phyloP scores from a whole-genome alignment of 805 yeast species.

The Wickerhamomyces ciferrii region DNA sequence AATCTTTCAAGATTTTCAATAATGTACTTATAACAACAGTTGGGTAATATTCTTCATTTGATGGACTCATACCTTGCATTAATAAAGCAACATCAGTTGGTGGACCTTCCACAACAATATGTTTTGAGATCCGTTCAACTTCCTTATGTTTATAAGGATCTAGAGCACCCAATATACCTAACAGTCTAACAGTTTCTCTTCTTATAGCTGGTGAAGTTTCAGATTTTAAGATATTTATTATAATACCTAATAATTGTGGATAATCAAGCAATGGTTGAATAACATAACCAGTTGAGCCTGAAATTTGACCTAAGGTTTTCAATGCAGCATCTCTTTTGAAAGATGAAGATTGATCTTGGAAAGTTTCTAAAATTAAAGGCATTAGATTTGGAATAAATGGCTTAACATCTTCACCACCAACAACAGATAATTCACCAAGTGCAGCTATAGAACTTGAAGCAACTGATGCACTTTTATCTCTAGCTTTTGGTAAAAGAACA shows the following conservation, averaged over 20 bases:
- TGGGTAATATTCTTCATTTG: constrained; percentile 89
- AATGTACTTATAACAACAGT: constrained; percentile 88
- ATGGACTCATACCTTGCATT: constrained; percentile 93
- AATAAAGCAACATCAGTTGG: constrained; percentile 85
- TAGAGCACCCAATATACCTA: constrained; percentile 93
- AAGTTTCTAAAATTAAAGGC: constrained; percentile 83
- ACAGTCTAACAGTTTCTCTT: constrained; percentile 80
- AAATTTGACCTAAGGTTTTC: constrained; percentile 79
- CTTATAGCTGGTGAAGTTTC: constrained; percentile 72
- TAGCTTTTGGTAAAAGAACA: constrained; percentile 71
- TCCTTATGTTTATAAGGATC: constrained; percentile 96
- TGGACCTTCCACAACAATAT: constrained; percentile 63
- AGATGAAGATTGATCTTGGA: constrained; percentile 90
- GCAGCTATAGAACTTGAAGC: constrained; percentile 83
- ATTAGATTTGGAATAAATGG: constrained; percentile 70
- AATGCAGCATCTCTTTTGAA: constrained; percentile 86
- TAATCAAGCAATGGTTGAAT: constrained; percentile 89
- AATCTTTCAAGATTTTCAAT: constrained; percentile 79
- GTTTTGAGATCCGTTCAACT: constrained; percentile 66
- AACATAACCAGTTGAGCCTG: constrained; percentile 91
- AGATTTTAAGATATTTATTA: constrained; percentile 76
- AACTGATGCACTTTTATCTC: constrained; percentile 70
- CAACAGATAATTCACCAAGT: constrained; percentile 82
- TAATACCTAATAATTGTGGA: constrained; percentile 79
- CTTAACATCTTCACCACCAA: constrained; percentile 80